Percentiles rank a stretch among this genome's conserved stretches.
Evolutionary conservation across 1,139 yeast genomes (phyloP).

Genomic region (Meyerozyma elateridarum): DNA sequence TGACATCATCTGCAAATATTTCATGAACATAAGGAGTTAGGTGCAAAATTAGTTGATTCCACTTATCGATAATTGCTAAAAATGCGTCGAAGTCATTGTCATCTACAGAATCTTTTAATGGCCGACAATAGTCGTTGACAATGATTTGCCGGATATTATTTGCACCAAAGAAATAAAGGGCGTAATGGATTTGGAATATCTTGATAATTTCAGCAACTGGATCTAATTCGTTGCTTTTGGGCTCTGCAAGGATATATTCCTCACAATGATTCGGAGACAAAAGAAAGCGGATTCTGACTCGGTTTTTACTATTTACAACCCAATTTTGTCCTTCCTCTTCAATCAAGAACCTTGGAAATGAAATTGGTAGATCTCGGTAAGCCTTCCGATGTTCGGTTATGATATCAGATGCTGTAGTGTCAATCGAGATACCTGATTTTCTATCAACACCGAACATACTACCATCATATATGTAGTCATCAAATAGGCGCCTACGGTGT

Average conservation of each 20-base stretch:
- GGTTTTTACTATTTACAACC: slow-evolving; percentile 26
- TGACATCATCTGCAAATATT: slow-evolving; percentile 9
- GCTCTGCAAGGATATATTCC: slow-evolving; percentile 37
- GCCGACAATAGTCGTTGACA: slow-evolving; percentile 30
- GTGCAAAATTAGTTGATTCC: slow-evolving; percentile 37
- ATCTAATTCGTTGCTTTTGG: slow-evolving; percentile 56
- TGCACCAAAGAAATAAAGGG: slow-evolving; percentile 39
- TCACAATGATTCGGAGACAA: slow-evolving; percentile 41
- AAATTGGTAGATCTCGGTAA: slow-evolving; percentile 31
- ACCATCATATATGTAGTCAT: slow-evolving; percentile 19
- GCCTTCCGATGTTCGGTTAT: slow-evolving; percentile 25
- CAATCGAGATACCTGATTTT: slow-evolving; percentile 11
- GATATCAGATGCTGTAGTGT: slow-evolving; percentile 28
- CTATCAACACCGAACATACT: slow-evolving; percentile 10
- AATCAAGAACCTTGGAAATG: slow-evolving; percentile 33
- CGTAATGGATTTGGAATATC: slow-evolving; percentile 38
- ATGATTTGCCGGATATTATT: slow-evolving; percentile 31
- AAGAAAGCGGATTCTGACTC: slow-evolving; percentile 31
- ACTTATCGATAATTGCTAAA: slow-evolving; percentile 35
- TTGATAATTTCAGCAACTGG: slow-evolving; percentile 71
- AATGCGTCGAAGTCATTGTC: slow-evolving; percentile 32
- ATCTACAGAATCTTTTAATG: slow-evolving; percentile 27
- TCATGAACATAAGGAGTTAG: slow-evolving; percentile 37
- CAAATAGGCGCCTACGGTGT: slow-evolving; percentile 31
- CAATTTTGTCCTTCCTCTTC: slow-evolving; percentile 14